Base-by-base conservation (phyloP, 768 basidiomycete genomes). In the Mycena haematopus region DNA sequence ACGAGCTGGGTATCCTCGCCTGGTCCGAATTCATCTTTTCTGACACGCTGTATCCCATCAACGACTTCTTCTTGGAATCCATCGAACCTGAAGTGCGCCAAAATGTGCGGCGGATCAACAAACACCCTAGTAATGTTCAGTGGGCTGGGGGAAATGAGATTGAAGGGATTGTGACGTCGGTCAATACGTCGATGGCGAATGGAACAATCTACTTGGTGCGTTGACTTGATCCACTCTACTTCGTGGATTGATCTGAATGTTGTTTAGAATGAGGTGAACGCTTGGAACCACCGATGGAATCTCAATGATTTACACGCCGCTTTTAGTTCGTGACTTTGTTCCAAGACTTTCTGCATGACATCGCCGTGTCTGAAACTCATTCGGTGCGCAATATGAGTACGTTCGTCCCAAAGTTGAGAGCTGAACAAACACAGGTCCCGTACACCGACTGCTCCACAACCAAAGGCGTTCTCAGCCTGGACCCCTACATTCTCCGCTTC, bases 111-210 rank as follows among this genome's bases (percentile, higher is more conserved):
- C 74, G 86, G 21, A 69, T 85, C 21, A 86, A 86, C 63, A 75
- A 76, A 29, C 85, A 87, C 58, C 84, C 86, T 4, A 86, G 84
- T 70, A 82, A 80, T 65, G 82, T 73, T 2, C 85, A 86, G 56
- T 86, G 86, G 84, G 85, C 85, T 13, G 84, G 83, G 10, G 84
- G 85, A n/a, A 86, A 87, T 70, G 84, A 86, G 69, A 85, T 86
- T 47, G 85, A 86, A 66, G 83, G 80, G 0, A 85, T 86, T 45
- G 82, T 81, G 9, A 74, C 78, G 42, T 56, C 24, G 8, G 77
- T 77, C 8, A 79, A 78, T 61, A 60, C 65, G 9, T 73, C 71
- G 2, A 63, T 78, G 13, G 65, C 74, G 17, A 83, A 82, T 58
- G 84, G 79, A 22, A 78, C 76, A 2, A 79, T 81, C 70, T 84